Percentiles rank a stretch among this genome's conserved stretches.
Conservation (phyloP, 257 asterid genomes). For the Solanum ossicruentum region DNA sequence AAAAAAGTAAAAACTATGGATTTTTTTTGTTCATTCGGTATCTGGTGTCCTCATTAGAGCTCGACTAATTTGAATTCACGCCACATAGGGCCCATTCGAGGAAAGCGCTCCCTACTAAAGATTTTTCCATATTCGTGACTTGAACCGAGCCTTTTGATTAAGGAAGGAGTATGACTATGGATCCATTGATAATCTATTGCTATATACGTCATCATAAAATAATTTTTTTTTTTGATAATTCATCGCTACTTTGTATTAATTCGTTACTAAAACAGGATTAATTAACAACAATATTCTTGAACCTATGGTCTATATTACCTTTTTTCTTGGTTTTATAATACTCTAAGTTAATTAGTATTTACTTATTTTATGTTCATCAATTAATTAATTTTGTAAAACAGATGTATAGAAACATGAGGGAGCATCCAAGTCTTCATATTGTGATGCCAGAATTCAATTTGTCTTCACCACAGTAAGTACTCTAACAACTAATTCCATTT, state of each 20-base stretch:
- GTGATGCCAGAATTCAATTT: not conserved
- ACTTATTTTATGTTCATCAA: not conserved
- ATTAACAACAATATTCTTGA: not conserved
- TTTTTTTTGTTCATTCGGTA: too few species aligned
- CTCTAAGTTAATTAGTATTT: not conserved
- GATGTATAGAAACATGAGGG: constrained; percentile 6
- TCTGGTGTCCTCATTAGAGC: too few species aligned
- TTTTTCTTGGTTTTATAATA: not conserved
- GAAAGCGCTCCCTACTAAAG: too few species aligned
- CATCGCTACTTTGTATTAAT: not conserved
- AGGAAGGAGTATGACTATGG: too few species aligned
- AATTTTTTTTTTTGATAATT: not conserved
- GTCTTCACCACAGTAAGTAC: not conserved
- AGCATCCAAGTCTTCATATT: not conserved
- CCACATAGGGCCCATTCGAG: too few species aligned
- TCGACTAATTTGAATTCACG: too few species aligned
- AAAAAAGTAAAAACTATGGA: too few species aligned
- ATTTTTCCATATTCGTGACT: too few species aligned
- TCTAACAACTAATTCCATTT: not conserved
- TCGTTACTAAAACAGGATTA: not conserved
- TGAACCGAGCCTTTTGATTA: too few species aligned
- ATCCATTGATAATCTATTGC: not conserved
- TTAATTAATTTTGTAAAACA: not conserved
- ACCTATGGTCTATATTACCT: not conserved
- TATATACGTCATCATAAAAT: not conserved